Evolutionary conservation across 768 basidiomycete genomes (phyloP).

Genomic region (Cystobasidium tubakii): DNA sequence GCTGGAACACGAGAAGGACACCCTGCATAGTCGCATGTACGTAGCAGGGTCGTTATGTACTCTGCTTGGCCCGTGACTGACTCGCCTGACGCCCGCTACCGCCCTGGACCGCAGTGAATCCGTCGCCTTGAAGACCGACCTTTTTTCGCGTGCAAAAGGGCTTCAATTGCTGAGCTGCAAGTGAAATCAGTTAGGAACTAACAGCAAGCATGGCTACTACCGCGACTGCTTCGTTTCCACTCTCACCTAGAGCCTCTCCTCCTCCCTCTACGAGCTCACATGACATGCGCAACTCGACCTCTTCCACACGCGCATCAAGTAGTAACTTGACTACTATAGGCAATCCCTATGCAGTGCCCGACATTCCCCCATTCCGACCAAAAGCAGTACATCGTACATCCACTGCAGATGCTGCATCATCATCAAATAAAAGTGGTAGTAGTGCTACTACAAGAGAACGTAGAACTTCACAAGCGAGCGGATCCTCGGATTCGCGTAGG

Average conservation of each 20-base stretch:
- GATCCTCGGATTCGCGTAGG: slow-evolving; percentile 5
- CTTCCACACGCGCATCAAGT: too few species aligned
- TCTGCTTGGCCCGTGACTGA: neutral
- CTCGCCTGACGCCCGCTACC: neutral
- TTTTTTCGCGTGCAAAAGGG: neutral
- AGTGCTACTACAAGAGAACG: neutral
- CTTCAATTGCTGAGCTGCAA: neutral
- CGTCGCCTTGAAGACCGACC: neutral
- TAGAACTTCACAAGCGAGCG: neutral
- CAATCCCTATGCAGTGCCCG: neutral
- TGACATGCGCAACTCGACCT: neutral
- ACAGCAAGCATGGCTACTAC: neutral
- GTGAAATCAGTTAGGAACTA: neutral
- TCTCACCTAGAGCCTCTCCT: neutral
- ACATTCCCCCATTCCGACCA: slow-evolving; percentile 7
- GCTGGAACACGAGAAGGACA: too few species aligned
- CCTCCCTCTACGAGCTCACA: neutral
- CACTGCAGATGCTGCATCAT: neutral
- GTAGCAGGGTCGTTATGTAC: too few species aligned
- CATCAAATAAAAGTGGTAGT: neutral
- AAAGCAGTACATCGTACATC: neutral
- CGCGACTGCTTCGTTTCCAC: slow-evolving; percentile 1
- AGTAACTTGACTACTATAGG: neutral
- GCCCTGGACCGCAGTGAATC: neutral
- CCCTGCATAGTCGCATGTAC: too few species aligned